Evolutionary conservation across 2,329 filamentous ascomycete species (phyloP).

Genomic region (Aspergillus sp.): DNA sequence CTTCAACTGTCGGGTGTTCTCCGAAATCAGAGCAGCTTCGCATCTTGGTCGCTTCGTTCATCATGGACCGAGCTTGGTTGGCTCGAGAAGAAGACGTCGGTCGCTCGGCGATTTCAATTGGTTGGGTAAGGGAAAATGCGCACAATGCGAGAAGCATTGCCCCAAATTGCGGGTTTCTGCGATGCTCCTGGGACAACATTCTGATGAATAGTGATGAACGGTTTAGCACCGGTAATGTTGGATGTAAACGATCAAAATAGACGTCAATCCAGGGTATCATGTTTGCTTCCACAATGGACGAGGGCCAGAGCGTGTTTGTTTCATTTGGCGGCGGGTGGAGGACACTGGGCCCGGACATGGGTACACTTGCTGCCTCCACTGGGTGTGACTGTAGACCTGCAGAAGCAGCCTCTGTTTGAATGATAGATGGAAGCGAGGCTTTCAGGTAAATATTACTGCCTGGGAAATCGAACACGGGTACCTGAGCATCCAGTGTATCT

Average conservation of each 20-base stretch:
- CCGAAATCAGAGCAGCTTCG: conserved; percentile 45
- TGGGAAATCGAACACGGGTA: conserved; percentile 36
- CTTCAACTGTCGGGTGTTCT: conserved; percentile 44
- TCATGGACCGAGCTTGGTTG: conserved; percentile 44
- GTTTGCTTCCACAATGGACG: conserved; percentile 42
- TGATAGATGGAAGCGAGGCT: conserved; percentile 37
- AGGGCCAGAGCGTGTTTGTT: conserved; percentile 38
- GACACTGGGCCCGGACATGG: conserved; percentile 22
- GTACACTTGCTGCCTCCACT: conserved; percentile 21
- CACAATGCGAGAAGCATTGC: conserved; percentile 47
- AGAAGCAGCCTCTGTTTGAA: conserved; percentile 27
- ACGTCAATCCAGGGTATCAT: conserved; percentile 47
- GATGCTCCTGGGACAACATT: conserved; percentile 46
- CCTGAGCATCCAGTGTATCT: conserved; percentile 36
- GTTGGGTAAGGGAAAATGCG: conserved; percentile 48
- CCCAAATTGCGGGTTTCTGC: conserved; percentile 45
- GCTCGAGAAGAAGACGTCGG: conserved; percentile 37
- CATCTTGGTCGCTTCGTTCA: conserved; percentile 48
- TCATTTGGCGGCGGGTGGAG: conserved; percentile 24
- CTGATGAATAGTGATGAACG: conserved; percentile 45
- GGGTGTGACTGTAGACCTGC: conserved; percentile 22
- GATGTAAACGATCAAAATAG: conserved; percentile 48
- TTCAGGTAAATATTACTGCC: conserved; percentile 40
- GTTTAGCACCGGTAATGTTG: conserved; percentile 46
- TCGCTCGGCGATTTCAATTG: conserved; percentile 47